These are phyloP conservation scores for Sesbania bispinosa DNA, from an alignment of 306 rosid genomes.

Conservation along the genomic window DNA sequence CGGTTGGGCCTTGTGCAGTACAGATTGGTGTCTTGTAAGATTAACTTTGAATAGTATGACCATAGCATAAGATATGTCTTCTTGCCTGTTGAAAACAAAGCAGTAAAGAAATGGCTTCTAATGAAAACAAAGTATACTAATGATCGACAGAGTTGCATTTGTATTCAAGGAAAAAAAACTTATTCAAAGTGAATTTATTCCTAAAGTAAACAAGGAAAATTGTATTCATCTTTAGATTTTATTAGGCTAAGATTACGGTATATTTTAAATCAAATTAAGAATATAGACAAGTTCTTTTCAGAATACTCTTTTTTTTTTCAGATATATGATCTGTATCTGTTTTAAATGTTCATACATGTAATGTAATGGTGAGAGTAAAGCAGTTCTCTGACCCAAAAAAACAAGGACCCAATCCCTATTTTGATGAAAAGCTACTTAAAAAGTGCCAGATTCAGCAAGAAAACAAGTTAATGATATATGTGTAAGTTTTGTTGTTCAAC, in stretches of 20 bases:
- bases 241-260: not conserved
- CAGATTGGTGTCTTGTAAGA: constrained; percentile 22
- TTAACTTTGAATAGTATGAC: not conserved
- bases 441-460: not conserved
- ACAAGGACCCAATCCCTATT: too few species aligned
- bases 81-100: constrained; percentile 16
- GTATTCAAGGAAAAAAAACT: not conserved
- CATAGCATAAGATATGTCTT: constrained; percentile 18
- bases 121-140: constrained; percentile 5
- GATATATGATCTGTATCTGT: not conserved
- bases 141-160: constrained; percentile 6
- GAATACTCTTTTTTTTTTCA: not conserved
- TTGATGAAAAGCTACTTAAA: not conserved
- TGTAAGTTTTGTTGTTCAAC: not conserved
- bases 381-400: too few species aligned
- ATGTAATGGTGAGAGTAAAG: not conserved
- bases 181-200: not conserved
- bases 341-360: constrained; percentile 4
- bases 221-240: not conserved
- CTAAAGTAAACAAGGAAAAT: not conserved
- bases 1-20: constrained; percentile 25
- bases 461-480: not conserved
- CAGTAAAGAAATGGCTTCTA: not conserved
- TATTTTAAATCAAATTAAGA: not conserved
- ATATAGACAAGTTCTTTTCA: not conserved